Percentiles rank a stretch among this genome's conserved stretches.
phyloP scores from a whole-genome alignment of 805 yeast species.

The Candida manassasensis region DNA sequence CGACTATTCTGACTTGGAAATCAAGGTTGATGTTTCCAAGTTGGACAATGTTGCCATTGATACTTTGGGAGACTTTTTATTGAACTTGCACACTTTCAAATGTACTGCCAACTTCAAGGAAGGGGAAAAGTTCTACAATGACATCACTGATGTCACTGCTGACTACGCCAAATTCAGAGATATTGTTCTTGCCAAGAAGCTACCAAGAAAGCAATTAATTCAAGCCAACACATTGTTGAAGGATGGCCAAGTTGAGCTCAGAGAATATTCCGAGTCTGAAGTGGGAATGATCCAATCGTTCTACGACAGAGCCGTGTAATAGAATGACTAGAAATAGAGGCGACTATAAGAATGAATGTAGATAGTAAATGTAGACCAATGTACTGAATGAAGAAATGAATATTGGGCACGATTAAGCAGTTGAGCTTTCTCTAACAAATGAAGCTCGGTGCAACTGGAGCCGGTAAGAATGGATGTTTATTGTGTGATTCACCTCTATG shows the following conservation, averaged over 20 bases:
- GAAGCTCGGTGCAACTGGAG: too few species aligned
- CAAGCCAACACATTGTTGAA: slow-evolving; percentile 69
- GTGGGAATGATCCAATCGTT: slow-evolving; percentile 78
- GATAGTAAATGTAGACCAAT: too few species aligned
- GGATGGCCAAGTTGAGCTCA: slow-evolving; percentile 41
- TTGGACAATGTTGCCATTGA: slow-evolving; percentile 67
- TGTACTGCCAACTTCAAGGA: slow-evolving; percentile 65
- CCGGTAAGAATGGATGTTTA: too few species aligned
- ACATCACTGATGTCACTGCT: slow-evolving; percentile 62
- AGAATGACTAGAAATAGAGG: too few species aligned
- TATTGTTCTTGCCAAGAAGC: slow-evolving; percentile 61
- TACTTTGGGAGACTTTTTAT: slow-evolving; percentile 67
- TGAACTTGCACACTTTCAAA: slow-evolving; percentile 72
- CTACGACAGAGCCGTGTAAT: slow-evolving; percentile 42
- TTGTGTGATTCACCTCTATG: too few species aligned
- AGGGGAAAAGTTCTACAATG: slow-evolving; percentile 61
- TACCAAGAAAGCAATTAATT: slow-evolving; percentile 79
- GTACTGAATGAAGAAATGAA: too few species aligned
- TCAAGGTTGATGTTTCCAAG: slow-evolving; percentile 56
- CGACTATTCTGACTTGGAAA: slow-evolving; percentile 53
- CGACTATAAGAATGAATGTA: too few species aligned
- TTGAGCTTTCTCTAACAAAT: too few species aligned
- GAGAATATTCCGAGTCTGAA: slow-evolving; percentile 70
- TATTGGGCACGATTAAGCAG: too few species aligned
- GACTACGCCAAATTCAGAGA: slow-evolving; percentile 65